These are phyloP conservation scores for Pseudomicrostroma phylloplanum DNA, from an alignment of 1,284 basidiomycete species.

Conservation along the genomic window DNA sequence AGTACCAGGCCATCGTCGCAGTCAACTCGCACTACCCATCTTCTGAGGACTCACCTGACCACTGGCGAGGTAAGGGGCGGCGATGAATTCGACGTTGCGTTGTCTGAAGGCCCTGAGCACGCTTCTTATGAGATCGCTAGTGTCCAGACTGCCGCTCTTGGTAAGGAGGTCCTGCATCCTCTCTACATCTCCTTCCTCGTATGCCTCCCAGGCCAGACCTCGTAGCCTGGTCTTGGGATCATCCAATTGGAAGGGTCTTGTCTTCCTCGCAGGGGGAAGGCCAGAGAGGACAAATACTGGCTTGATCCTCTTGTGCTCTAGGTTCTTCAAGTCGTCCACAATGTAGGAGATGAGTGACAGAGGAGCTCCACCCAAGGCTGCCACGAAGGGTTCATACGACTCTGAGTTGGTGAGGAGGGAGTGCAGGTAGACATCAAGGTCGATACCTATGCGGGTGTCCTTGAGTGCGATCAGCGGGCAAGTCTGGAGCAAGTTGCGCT, in stretches of 20 bases:
- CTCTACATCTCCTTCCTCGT: conserved; percentile 59
- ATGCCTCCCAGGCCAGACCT: conserved; percentile 43
- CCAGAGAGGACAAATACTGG: conserved; percentile 96
- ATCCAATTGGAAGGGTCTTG: conserved; percentile 38
- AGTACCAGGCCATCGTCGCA: neutral
- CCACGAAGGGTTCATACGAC: conserved; percentile 76
- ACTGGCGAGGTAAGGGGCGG: conserved; percentile 89
- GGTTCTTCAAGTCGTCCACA: conserved; percentile 78
- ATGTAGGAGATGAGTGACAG: conserved; percentile 63
- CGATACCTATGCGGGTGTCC: conserved; percentile 92
- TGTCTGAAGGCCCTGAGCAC: conserved; percentile 88
- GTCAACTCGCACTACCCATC: neutral
- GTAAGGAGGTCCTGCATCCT: conserved; percentile 76
- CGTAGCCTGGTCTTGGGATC: conserved; percentile 41
- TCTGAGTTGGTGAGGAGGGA: conserved; percentile 69
- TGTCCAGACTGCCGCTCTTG: conserved; percentile 59
- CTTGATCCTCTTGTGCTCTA: conserved; percentile 87
- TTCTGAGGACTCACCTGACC: conserved; percentile 65
- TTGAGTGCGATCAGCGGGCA: conserved; percentile 75
- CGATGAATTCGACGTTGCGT: conserved; percentile 88
- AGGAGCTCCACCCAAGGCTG: conserved; percentile 87
- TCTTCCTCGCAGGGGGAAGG: conserved; percentile 22
- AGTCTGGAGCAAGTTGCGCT: conserved; percentile 78
- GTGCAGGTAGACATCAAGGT: conserved; percentile 84
- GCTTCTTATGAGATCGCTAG: conserved; percentile 78